These are phyloP conservation scores for Penicillium olsonii DNA, from an alignment of 2,329 filamentous ascomycete genomes.

Conservation along the genomic window DNA sequence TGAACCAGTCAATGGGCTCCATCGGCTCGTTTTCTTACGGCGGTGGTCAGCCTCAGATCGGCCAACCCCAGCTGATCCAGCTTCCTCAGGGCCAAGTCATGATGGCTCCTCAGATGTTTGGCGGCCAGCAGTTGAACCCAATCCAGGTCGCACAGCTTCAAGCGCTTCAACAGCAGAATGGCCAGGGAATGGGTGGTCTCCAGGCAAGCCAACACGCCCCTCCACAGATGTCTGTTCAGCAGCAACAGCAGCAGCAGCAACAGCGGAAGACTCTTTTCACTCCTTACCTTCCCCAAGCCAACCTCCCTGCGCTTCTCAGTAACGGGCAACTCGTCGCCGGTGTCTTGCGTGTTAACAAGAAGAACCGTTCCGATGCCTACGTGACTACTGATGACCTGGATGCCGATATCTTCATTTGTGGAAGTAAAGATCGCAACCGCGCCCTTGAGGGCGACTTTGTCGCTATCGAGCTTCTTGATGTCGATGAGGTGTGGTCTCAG, in stretches of 20 bases:
- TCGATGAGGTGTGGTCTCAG: constrained; percentile 97
- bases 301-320: constrained; percentile 81
- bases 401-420: constrained; percentile 98
- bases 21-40: constrained; percentile 84
- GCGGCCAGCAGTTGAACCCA: constrained; percentile 81
- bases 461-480: constrained; percentile 91
- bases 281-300: constrained; percentile 93
- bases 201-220: constrained; percentile 71
- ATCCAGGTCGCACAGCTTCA: constrained; percentile 89
- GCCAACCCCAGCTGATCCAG: constrained; percentile 84
- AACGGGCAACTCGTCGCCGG: constrained; percentile 95
- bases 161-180: constrained; percentile 85
- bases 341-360: constrained; percentile 98
- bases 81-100: constrained; percentile 80
- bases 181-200: constrained; percentile 70
- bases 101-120: constrained; percentile 80
- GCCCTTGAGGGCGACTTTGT: constrained; percentile 95
- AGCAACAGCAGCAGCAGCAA: constrained; percentile 67
- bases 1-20: constrained; percentile 81
- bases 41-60: constrained; percentile 44
- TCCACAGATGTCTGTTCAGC: constrained; percentile 57
- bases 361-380: constrained; percentile 98
- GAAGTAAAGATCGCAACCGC: constrained; percentile 97
- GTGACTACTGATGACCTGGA: constrained; percentile 93
- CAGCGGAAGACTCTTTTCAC: constrained; percentile 98